Percentiles rank a stretch among this genome's conserved stretches.
Conservation (phyloP, 345 rosid genomes). For the Sisymbrium altissimum region DNA sequence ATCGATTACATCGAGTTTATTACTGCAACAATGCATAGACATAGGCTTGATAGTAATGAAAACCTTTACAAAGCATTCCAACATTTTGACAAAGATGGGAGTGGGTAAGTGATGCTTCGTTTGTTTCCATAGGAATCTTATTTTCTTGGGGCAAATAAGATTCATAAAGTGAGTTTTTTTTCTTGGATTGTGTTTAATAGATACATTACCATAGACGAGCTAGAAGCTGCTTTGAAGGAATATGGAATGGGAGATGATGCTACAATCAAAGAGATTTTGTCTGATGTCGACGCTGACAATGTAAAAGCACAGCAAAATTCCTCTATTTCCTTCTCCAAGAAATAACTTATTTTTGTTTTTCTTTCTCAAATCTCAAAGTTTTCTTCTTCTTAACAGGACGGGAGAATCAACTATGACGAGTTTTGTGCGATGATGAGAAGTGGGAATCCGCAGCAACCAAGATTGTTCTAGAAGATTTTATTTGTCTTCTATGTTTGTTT, state of each 20-base stretch:
- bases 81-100: conserved; percentile 79
- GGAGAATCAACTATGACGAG: conserved; percentile 80
- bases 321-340: not conserved
- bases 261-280: conserved; percentile 71
- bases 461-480: conserved; percentile 35
- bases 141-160: not conserved
- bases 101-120: conserved; percentile 52
- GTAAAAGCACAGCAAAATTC: conserved; percentile 39
- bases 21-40: conserved; percentile 86
- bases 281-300: conserved; percentile 80
- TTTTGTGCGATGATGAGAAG: conserved; percentile 88
- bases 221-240: conserved; percentile 71
- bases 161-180: not conserved
- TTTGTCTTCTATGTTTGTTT: not conserved
- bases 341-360: too few relatives aligned
- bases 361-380: not conserved
- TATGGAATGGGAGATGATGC: conserved; percentile 72
- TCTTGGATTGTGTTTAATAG: conserved; percentile 30
- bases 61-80: conserved; percentile 76
- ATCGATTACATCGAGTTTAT: conserved; percentile 87
- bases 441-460: conserved; percentile 57
- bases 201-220: conserved; percentile 75
- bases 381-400: conserved; percentile 49
- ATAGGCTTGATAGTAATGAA: conserved; percentile 74
- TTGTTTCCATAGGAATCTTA: not conserved